These are phyloP conservation scores for Mycena polygramma DNA, from an alignment of 768 basidiomycete species.

Conservation along the genomic window DNA sequence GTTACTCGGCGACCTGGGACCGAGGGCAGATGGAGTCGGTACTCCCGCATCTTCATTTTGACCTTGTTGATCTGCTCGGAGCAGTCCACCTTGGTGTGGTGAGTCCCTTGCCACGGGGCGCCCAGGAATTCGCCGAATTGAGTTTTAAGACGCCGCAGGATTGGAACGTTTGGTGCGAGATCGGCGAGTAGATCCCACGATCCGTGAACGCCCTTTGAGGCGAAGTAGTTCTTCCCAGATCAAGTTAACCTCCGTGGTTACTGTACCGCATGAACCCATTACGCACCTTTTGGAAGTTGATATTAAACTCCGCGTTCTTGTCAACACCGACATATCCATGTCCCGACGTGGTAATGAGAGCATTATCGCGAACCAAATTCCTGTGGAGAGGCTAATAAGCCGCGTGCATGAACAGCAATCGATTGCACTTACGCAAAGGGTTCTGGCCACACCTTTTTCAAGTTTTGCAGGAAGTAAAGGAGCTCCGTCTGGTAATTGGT, in stretches of 20 bases:
- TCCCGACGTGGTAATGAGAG: conserved; percentile 1
- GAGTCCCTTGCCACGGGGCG: conserved; percentile 15
- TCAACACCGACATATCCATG: conserved; percentile 7
- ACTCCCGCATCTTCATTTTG: conserved; percentile 5
- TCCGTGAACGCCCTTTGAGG: conserved; percentile 14
- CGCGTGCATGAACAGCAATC: too few relatives aligned
- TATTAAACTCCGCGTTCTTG: conserved; percentile 23
- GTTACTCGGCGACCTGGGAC: not conserved
- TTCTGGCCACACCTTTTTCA: conserved; percentile 21
- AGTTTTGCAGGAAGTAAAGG: conserved; percentile 16
- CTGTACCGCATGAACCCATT: too few relatives aligned
- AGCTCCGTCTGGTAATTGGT: conserved; percentile 22
- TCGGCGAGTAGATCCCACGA: conserved; percentile 17
- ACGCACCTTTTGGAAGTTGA: conserved; percentile 27
- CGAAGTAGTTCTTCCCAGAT: conserved; percentile 6
- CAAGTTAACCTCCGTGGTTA: too few relatives aligned
- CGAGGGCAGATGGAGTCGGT: not conserved
- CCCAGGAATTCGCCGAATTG: conserved; percentile 23
- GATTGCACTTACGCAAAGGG: conserved; percentile 5
- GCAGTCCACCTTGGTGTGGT: conserved; percentile 19
- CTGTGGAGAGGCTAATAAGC: not conserved
- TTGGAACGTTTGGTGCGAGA: conserved; percentile 12
- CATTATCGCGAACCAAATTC: conserved; percentile 14
- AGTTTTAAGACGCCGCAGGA: conserved; percentile 6
- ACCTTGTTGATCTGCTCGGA: not conserved